Evolutionary conservation across 1,139 yeast species (phyloP), one percentile per base, ranked within the genome.

Genomic region (Arxiozyma bovina): DNA sequence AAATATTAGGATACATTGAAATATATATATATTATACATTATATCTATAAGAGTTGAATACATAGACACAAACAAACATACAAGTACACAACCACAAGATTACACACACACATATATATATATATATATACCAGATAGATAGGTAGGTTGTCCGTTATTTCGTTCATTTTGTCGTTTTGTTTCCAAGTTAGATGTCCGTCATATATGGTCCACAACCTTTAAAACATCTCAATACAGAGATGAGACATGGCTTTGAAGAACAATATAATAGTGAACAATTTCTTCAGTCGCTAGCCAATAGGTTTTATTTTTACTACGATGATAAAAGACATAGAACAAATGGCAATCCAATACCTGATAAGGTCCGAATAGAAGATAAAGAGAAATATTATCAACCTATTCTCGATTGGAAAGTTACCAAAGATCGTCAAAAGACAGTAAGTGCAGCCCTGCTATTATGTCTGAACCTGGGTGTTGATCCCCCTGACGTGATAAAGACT

Each of bases 401-500:
- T 6, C 73, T 82, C 5, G 98, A 93, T 65, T 93, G 99, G 99
- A 87, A 94, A 62, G 79, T 83, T 41, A 87, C 89, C 78, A 83
- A 85, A 60, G 96, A 90, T 63, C 80, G 96, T 46, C 96, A 87
- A 66, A 86, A 91, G 67, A 94, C 99, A 0, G 90, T 91, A n/a
- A 83, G 88, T 57, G 99, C 98, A 0, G 97, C 96, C 17, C 74
- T 93, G 34, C 91, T 93, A 53, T 73, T 93, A 51, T 93, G 99
- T 68, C 75, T 93, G 47, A 93, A 94, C 66, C 74, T 93, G 51
- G 98, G 99, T 5, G 97, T 93, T 2, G 98, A 93, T 61, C 99
- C 99, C 3, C 99, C 99, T 1, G 99, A 94, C 70, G 83, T 91
- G 42, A 82, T 88, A 71, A 89, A 90, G 69, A 90, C 98, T 0